A percentile compares a stretch with the other conserved stretches of the same genome.
Conservation (phyloP, 2,329 filamentous ascomycete genomes). For the Mollisia scopiformis region DNA sequence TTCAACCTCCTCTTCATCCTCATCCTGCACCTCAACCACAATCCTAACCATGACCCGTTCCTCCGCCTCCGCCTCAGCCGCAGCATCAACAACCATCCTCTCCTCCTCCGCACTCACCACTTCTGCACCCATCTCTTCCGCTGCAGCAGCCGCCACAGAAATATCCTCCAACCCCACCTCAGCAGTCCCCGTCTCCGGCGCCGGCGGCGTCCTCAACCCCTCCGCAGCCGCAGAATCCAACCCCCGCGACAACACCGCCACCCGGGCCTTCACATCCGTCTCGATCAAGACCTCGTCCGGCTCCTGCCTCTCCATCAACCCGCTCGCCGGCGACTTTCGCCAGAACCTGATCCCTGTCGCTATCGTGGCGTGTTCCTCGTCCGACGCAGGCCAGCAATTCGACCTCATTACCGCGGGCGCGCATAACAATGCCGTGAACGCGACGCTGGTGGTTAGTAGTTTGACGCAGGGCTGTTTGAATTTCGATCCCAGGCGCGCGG, state of each 20-base stretch:
- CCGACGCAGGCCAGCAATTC: slow-evolving; percentile 44
- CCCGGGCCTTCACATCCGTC: slow-evolving; percentile 42
- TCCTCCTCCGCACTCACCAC: not conserved
- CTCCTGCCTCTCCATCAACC: slow-evolving; percentile 46
- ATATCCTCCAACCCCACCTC: slow-evolving; percentile 40
- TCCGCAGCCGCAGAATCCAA: slow-evolving; percentile 52
- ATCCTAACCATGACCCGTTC: slow-evolving; percentile 7
- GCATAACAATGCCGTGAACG: slow-evolving; percentile 49
- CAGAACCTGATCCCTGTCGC: slow-evolving; percentile 48
- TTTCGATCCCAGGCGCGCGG: slow-evolving; percentile 54
- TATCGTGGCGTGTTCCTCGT: slow-evolving; percentile 41
- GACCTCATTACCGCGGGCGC: slow-evolving; percentile 50
- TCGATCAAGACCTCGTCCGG: slow-evolving; percentile 45
- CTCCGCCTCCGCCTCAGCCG: not conserved
- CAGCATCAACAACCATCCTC: not conserved
- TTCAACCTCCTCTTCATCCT: slow-evolving; percentile 3
- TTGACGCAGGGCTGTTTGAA: slow-evolving; percentile 61
- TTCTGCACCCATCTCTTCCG: not conserved
- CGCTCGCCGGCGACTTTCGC: slow-evolving; percentile 49
- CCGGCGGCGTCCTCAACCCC: slow-evolving; percentile 52
- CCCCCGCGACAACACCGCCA: slow-evolving; percentile 44
- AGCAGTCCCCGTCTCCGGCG: slow-evolving; percentile 52
- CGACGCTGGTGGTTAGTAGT: slow-evolving; percentile 56
- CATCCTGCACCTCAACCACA: slow-evolving; percentile 7
- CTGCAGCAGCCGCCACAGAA: slow-evolving; percentile 2